Evolutionary conservation across 768 basidiomycete genomes (phyloP).

Genomic region (Amanita molliuscula): DNA sequence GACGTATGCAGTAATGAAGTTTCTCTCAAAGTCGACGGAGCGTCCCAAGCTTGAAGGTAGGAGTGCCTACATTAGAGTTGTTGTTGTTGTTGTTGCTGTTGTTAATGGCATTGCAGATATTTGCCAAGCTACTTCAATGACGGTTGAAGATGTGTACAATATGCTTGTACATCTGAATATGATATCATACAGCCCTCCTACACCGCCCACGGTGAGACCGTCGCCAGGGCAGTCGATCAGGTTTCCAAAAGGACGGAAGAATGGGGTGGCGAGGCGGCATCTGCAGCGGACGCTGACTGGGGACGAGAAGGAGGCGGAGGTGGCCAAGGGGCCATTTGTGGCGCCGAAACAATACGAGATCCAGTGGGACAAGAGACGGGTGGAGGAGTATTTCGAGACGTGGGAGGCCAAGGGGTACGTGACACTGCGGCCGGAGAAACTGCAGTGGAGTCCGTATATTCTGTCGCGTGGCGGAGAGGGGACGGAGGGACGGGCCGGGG

Average conservation of each 20-base stretch:
- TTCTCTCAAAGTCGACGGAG: constrained; percentile 46
- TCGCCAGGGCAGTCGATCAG: constrained; percentile 76
- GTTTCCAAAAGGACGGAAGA: constrained; percentile 55
- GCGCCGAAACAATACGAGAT: constrained; percentile 68
- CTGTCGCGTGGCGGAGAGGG: constrained; percentile 32
- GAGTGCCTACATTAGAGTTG: neutral
- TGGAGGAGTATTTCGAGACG: constrained; percentile 51
- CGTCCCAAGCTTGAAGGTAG: constrained; percentile 67
- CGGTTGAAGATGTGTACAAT: constrained; percentile 74
- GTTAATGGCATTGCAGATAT: constrained; percentile 48
- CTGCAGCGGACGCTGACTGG: constrained; percentile 50
- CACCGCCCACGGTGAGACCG: constrained; percentile 44
- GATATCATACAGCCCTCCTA: constrained; percentile 48
- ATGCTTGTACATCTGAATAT: constrained; percentile 66
- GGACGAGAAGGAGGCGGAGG: constrained; percentile 29
- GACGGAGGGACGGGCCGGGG: neutral
- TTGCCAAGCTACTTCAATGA: constrained; percentile 80
- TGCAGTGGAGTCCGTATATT: constrained; percentile 94
- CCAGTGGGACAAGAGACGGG: constrained; percentile 56
- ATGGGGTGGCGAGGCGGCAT: constrained; percentile 54
- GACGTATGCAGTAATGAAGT: constrained; percentile 81
- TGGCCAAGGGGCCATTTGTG: constrained; percentile 42
- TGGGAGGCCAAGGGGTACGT: constrained; percentile 78
- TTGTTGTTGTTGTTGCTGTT: neutral
- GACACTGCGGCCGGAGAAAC: constrained; percentile 64